Evolutionary conservation across 2,329 filamentous ascomycete species (phyloP).

Genomic region (Microdochium trichocladiopsis): DNA sequence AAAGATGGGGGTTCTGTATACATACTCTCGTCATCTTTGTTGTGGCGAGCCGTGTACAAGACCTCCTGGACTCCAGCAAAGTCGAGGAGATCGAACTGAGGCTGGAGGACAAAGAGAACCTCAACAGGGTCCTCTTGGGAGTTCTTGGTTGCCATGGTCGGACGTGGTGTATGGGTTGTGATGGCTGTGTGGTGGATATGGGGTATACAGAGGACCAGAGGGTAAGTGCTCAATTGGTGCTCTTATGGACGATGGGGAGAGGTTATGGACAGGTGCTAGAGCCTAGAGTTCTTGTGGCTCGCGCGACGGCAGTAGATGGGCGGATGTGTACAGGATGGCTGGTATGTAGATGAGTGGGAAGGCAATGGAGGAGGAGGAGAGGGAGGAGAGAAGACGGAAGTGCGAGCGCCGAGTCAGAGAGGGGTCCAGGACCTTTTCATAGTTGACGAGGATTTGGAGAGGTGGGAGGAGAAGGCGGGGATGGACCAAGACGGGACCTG

Average conservation of each 20-base stretch:
- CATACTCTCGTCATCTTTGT: slow-evolving; percentile 46
- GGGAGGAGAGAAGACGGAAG: slow-evolving; percentile 6
- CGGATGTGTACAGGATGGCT: not conserved
- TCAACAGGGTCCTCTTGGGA: slow-evolving; percentile 50
- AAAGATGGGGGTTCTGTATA: no score
- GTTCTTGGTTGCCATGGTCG: slow-evolving; percentile 44
- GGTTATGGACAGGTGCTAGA: not conserved
- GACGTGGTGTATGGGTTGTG: not conserved
- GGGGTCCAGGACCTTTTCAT: not conserved
- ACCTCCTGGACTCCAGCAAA: slow-evolving; percentile 49
- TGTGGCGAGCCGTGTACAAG: slow-evolving; percentile 41
- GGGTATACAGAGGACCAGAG: not conserved
- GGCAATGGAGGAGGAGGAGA: slow-evolving; percentile 7
- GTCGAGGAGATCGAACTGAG: slow-evolving; percentile 53
- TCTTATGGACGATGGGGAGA: not conserved
- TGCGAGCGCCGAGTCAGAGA: slow-evolving; percentile 9
- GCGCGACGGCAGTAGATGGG: not conserved
- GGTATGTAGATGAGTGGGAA: not conserved
- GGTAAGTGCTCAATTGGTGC: not conserved
- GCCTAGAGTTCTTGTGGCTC: not conserved
- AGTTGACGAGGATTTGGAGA: not conserved
- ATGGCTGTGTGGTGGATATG: not conserved
- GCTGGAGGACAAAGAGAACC: slow-evolving; percentile 53
- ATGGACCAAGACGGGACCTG: not conserved
- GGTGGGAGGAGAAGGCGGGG: not conserved